Evolutionary conservation across 805 yeast species (phyloP), one percentile per base, ranked within the genome.

Genomic region (Wickerhamomyces hampshirensis): DNA sequence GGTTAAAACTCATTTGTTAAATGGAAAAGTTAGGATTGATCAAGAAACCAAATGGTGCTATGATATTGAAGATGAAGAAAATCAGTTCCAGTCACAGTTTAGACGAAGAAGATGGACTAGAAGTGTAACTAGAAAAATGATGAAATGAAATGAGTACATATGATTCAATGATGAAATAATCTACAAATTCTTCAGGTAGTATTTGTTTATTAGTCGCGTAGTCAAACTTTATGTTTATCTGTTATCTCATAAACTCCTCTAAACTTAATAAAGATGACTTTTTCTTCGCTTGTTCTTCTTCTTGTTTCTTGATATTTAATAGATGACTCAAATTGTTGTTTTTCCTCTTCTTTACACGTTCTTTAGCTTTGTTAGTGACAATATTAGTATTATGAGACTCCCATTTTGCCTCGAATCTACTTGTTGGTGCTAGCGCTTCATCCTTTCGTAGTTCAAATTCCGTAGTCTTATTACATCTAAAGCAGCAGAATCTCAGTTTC

Each of bases 1-100:
- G 95, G 84, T 80, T 6, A 58, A 59, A 30, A 52, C 59, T 3
- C 69, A 74, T 35, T 61, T 72, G 34, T 59, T 81, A 11, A 40
- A 49, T 19, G 80, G 73, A 38, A 58, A 75, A 30, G 76, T 81
- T 12, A 68, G 66, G 15, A 66, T 84, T 15, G 94, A 86, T 59
- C 64, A 73, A 19, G 88, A 78, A 38, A 84, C 82, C 28, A 86
- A 86, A 57, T 86, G 95, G 95, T 91, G 84, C 14, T 86, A 86
- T 55, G 95, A 86, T 56, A 53, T 58, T 47, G 48, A 38, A 15
- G 55, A 31, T 4, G 33, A 31, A 9, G 38, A 32, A 4, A 50
- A 58, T 33, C 53, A 51, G 14, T 62, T 56, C 27, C 51, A 59
- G 26, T 60, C 59, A 4, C 47, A 59, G 28, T 71, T 65, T 50